These are phyloP conservation scores for Solanum neorickii DNA, from an alignment of 257 asterid species.

Conservation along the genomic window DNA sequence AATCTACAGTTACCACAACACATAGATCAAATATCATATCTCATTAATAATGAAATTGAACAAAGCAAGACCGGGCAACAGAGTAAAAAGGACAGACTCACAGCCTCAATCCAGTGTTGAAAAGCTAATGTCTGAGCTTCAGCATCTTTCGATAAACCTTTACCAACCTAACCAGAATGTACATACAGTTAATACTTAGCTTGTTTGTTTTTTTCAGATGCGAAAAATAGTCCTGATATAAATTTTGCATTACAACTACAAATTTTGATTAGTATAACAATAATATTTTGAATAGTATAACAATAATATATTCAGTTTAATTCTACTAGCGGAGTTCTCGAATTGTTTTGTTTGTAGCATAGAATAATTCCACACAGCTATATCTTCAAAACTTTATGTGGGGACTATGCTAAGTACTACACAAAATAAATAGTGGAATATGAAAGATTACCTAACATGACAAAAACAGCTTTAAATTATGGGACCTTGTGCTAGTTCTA, in stretches of 20 bases:
- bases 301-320: neutral
- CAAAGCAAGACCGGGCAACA: neutral
- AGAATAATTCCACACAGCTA: neutral
- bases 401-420: neutral
- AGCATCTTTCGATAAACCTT: constrained; percentile 67
- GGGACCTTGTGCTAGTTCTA: neutral
- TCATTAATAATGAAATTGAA: neutral
- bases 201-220: neutral
- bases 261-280: too few species aligned
- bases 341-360: neutral
- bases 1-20: constrained; percentile 30
- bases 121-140: constrained; percentile 86
- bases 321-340: accelerated
- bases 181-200: neutral
- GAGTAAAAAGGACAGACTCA: constrained; percentile 18
- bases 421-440: neutral
- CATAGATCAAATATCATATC: neutral
- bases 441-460: neutral
- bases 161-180: constrained; percentile 62
- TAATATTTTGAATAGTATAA: too few species aligned
- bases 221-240: neutral
- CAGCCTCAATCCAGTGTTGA: constrained; percentile 99
- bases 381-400: neutral
- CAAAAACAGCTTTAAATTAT: neutral
- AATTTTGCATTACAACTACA: neutral